Percentiles rank a stretch among this genome's conserved stretches.
Evolutionary conservation across 1,139 yeast species (phyloP).

Genomic region (Candida buenavistaensis): DNA sequence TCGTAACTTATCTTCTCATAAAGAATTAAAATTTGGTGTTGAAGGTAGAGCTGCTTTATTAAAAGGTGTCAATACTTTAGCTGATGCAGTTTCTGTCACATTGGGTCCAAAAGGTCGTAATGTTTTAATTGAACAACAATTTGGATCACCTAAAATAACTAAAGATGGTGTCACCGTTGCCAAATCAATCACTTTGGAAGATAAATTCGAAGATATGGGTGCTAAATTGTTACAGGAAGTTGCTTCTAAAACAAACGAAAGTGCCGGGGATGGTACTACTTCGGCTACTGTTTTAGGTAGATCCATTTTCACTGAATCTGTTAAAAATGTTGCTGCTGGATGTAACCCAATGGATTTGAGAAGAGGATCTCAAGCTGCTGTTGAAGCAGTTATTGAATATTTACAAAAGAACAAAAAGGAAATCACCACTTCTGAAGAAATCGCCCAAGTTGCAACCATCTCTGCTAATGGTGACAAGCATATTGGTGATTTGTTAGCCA

Average conservation of each 20-base stretch:
- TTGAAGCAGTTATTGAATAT: conserved; percentile 90
- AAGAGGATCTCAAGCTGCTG: conserved; percentile 98
- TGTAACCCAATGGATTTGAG: conserved; percentile 99
- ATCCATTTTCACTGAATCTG: conserved; percentile 95
- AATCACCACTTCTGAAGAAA: conserved; percentile 94
- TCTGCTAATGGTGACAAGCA: conserved; percentile 97
- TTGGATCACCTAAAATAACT: conserved; percentile 97
- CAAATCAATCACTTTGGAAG: conserved; percentile 78
- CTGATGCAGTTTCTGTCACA: conserved; percentile 96
- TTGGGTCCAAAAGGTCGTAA: conserved; percentile 98
- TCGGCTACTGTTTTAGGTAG: conserved; percentile 97
- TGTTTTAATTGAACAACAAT: conserved; percentile 94
- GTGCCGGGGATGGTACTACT: conserved; percentile 99
- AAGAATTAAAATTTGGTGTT: conserved; percentile 96
- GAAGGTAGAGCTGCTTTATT: conserved; percentile 97
- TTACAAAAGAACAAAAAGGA: conserved; percentile 92
- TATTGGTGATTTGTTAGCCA: conserved; percentile 90
- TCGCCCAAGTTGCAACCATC: conserved; percentile 98
- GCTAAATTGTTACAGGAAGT: conserved; percentile 97
- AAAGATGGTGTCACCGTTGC: conserved; percentile 99
- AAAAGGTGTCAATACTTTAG: conserved; percentile 94
- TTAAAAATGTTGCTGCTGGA: conserved; percentile 98
- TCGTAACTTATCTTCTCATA: conserved; percentile 76
- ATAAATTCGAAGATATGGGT: conserved; percentile 95
- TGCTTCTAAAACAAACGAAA: conserved; percentile 96